These are phyloP conservation scores for Suillus ampliporus DNA, from an alignment of 768 basidiomycete species.

Conservation along the genomic window DNA sequence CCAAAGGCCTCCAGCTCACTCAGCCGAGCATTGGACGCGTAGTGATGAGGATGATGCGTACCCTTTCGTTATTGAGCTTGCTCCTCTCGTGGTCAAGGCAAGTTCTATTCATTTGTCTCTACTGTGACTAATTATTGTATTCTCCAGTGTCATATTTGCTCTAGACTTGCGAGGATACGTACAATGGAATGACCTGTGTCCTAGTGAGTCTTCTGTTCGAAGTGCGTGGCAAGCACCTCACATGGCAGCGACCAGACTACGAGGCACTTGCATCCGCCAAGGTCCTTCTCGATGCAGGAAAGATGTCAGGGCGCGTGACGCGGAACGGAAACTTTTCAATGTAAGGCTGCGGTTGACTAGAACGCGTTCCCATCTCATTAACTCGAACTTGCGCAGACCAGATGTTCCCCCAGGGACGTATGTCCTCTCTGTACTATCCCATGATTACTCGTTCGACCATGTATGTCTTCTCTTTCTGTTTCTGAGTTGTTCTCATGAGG, in stretches of 20 bases:
- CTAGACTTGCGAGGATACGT: conserved; percentile 67
- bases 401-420: conserved; percentile 74
- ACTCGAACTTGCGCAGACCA: conserved; percentile 48
- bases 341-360: conserved; percentile 44
- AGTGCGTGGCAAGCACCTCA: conserved; percentile 12
- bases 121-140: conserved; percentile 7
- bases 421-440: conserved; percentile 68
- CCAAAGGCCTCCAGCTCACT: conserved; percentile 6
- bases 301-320: conserved; percentile 56
- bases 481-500: conserved; percentile 14
- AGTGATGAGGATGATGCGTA: conserved; percentile 23
- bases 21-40: conserved; percentile 13
- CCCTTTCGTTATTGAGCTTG: neutral
- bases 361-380: conserved; percentile 8
- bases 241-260: conserved; percentile 34
- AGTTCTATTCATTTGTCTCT: neutral
- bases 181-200: conserved; percentile 70
- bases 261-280: conserved; percentile 58
- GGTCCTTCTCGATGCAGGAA: conserved; percentile 66
- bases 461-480: conserved; percentile 40
- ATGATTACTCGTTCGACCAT: conserved; percentile 74
- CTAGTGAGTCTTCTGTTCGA: neutral
- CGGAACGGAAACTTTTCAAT: conserved; percentile 68
- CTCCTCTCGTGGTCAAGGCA: conserved; percentile 28
- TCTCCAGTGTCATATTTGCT: conserved; percentile 39